Percentiles rank a stretch among this genome's conserved stretches.
phyloP scores from a whole-genome alignment of 345 rosid genomes.

The Heritiera littoralis region DNA sequence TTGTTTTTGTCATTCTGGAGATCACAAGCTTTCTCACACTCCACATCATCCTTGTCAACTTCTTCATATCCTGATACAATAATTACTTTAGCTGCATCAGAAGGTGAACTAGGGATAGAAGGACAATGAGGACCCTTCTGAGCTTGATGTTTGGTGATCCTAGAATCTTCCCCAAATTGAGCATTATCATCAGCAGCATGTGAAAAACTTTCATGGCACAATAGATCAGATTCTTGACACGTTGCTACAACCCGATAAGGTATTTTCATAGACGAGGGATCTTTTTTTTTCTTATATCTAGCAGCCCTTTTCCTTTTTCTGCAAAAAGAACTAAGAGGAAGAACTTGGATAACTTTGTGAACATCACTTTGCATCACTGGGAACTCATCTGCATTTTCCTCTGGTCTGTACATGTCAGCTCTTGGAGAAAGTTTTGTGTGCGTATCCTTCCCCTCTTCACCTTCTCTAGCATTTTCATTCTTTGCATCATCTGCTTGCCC shows the following conservation, averaged over 20 bases:
- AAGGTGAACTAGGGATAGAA: conserved; percentile 26
- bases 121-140: conserved; percentile 27
- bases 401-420: conserved; percentile 26
- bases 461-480: conserved; percentile 27
- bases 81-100: conserved; percentile 23
- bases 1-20: conserved; percentile 19
- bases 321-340: conserved; percentile 26
- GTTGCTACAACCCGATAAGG: conserved; percentile 18
- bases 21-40: conserved; percentile 22
- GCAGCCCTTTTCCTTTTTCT: conserved; percentile 49
- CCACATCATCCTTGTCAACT: conserved; percentile 20
- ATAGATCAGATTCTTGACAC: conserved; percentile 25
- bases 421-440: conserved; percentile 16
- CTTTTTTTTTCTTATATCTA: conserved; percentile 35
- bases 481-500: conserved; percentile 29
- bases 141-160: conserved; percentile 24
- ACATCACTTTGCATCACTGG: conserved; percentile 24
- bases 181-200: conserved; percentile 14
- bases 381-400: conserved; percentile 29
- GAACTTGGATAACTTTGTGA: conserved; percentile 21
- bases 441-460: conserved; percentile 25
- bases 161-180: conserved; percentile 26
- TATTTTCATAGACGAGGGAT: conserved; percentile 9
- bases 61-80: conserved; percentile 24
- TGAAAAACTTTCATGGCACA: conserved; percentile 16